Evolutionary conservation across 805 yeast genomes (phyloP).

Genomic region (Clavispora carvajalis): DNA sequence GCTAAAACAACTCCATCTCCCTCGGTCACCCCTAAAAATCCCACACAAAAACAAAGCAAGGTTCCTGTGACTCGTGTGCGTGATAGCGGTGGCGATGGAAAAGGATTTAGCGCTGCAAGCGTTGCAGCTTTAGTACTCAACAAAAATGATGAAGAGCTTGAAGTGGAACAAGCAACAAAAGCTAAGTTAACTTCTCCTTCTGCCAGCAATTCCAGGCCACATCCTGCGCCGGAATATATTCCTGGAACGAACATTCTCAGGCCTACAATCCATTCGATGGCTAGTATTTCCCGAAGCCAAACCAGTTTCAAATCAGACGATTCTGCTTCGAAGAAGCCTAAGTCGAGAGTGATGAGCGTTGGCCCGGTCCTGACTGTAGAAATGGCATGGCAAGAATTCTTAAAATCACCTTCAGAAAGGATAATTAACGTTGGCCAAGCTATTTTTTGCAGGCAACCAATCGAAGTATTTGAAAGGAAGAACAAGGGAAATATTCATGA

Average conservation of each 20-base stretch:
- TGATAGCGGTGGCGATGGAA: constrained; percentile 2
- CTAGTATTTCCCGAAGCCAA: constrained; percentile 15
- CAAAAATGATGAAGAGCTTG: constrained; percentile 16
- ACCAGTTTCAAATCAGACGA: background rate
- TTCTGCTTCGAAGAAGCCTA: constrained; percentile 10
- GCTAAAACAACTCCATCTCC: background rate
- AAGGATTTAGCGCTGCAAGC: constrained; percentile 27
- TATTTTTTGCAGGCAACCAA: constrained; percentile 36
- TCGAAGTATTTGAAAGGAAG: constrained; percentile 51
- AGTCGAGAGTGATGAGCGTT: constrained; percentile 30
- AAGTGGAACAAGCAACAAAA: background rate
- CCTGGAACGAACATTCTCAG: constrained; percentile 58
- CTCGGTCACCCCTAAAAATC: background rate
- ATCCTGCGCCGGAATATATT: constrained; percentile 41
- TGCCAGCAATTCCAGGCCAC: constrained; percentile 17
- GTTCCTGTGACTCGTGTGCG: background rate
- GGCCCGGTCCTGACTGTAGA: constrained; percentile 51
- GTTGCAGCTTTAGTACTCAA: constrained; percentile 38
- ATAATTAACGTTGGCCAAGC: constrained; percentile 25
- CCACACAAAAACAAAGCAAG: constrained; percentile 2
- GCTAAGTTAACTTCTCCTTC: background rate
- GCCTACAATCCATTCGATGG: constrained; percentile 41
- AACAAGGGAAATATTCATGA: constrained; percentile 54
- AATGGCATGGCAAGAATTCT: constrained; percentile 51
- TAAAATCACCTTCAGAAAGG: constrained; percentile 55